Evolutionary conservation across 2,329 filamentous ascomycete genomes (phyloP).

Genomic region (Ceratocystis eucalypticola): DNA sequence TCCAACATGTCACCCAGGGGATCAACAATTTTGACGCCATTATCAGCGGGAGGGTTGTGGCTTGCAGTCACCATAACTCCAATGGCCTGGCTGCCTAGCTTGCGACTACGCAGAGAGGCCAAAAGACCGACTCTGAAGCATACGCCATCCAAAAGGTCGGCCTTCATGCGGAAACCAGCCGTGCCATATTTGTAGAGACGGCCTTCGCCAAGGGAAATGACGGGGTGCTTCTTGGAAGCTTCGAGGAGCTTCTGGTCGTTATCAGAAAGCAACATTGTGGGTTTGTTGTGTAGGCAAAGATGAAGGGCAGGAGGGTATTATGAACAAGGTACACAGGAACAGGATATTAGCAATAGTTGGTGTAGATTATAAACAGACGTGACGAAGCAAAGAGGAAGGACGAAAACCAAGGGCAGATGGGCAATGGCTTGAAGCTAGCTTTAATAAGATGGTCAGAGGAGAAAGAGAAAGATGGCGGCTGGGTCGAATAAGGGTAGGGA

Average conservation of each 20-base stretch:
- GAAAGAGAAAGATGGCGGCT: background rate
- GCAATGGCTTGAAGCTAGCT: background rate
- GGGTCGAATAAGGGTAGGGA: background rate
- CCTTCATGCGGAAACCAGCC: constrained; percentile 55
- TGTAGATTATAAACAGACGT: background rate
- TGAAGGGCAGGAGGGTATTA: background rate
- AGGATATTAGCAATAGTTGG: background rate
- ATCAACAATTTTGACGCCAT: constrained; percentile 91
- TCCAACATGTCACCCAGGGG: constrained; percentile 97
- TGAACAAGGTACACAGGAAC: background rate
- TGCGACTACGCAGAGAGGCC: constrained; percentile 75
- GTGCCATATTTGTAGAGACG: constrained; percentile 52
- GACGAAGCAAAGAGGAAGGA: background rate
- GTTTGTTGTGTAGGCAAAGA: constrained; percentile 8
- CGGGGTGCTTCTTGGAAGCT: constrained; percentile 49
- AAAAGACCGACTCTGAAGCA: constrained; percentile 86
- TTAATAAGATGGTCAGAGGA: background rate
- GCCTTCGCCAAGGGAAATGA: constrained; percentile 32
- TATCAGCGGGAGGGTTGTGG: constrained; percentile 81
- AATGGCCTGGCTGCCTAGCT: constrained; percentile 78
- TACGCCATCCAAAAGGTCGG: constrained; percentile 76
- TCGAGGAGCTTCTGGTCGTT: constrained; percentile 39
- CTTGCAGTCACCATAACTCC: constrained; percentile 94
- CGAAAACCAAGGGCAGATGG: background rate
- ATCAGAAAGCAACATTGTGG: background rate